Evolutionary conservation across 176 grass and related monocot species (phyloP).

Genomic region (Rhipidocladum racemiflorum): DNA sequence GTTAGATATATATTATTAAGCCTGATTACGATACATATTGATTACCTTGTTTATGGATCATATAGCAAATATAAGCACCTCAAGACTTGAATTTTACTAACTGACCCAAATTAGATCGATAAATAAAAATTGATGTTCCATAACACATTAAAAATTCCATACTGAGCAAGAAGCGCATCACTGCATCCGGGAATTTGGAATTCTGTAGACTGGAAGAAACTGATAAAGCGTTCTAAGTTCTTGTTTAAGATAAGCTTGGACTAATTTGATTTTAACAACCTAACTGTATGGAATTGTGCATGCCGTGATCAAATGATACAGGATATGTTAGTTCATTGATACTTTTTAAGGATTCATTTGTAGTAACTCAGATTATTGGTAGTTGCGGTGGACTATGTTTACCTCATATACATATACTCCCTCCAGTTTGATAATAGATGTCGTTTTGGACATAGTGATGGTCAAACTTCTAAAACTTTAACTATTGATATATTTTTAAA

Average conservation of each 20-base stretch:
- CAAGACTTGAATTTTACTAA: slow-evolving; percentile 16
- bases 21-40: background rate
- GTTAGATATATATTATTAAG: slow-evolving; percentile 1
- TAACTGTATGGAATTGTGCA: background rate
- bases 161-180: background rate
- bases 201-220: slow-evolving; percentile 1
- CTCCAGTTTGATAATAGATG: too few species aligned
- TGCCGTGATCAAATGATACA: background rate
- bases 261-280: slow-evolving; percentile 28
- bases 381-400: background rate
- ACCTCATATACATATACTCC: slow-evolving; percentile 1
- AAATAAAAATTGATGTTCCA: background rate
- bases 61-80: background rate
- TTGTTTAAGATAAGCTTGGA: slow-evolving; percentile 11
- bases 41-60: background rate
- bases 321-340: background rate
- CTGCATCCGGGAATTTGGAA: background rate
- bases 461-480: too few species aligned
- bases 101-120: background rate
- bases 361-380: background rate
- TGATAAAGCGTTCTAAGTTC: slow-evolving; percentile 5
- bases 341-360: slow-evolving; percentile 22
- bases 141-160: slow-evolving; percentile 15
- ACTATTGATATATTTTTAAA: too few species aligned
- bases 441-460: too few species aligned